phyloP scores from a whole-genome alignment of 495 filamentous ascomycete genomes.

The Tuber brumale region DNA sequence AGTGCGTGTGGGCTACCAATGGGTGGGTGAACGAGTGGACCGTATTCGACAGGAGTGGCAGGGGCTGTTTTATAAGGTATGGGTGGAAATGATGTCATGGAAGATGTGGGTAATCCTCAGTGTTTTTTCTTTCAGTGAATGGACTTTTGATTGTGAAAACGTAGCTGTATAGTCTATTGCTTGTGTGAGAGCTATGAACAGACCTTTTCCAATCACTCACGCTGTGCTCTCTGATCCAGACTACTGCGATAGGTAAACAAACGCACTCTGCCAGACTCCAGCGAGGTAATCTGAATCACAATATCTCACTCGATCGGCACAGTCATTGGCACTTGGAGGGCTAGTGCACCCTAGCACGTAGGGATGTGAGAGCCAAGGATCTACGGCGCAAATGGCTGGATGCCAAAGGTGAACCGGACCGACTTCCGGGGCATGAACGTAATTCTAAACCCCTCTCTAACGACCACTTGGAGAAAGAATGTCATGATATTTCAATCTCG shows the following conservation, averaged over 20 bases:
- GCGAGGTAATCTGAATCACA: background rate
- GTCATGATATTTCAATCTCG: background rate
- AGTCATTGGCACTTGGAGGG: background rate
- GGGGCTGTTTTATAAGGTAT: background rate
- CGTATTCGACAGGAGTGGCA: background rate
- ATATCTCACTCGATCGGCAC: background rate
- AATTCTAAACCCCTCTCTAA: background rate
- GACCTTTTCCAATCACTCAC: background rate
- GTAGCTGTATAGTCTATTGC: background rate
- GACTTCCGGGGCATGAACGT: background rate
- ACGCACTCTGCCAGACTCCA: background rate
- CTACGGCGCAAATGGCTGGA: background rate
- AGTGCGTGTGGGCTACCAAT: background rate
- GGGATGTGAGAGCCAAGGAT: background rate
- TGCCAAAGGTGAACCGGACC: background rate
- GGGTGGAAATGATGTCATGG: background rate
- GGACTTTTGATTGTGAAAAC: background rate
- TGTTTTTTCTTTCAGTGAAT: background rate
- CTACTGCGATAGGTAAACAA: background rate
- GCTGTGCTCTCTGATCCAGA: background rate
- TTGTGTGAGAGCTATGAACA: background rate
- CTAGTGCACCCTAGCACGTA: background rate
- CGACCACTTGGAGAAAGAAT: background rate
- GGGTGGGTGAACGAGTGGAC: background rate
- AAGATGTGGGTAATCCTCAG: background rate